Percentiles rank a stretch among this genome's conserved stretches.
Evolutionary conservation across 345 rosid species (phyloP).

Genomic region (Viola odorata): DNA sequence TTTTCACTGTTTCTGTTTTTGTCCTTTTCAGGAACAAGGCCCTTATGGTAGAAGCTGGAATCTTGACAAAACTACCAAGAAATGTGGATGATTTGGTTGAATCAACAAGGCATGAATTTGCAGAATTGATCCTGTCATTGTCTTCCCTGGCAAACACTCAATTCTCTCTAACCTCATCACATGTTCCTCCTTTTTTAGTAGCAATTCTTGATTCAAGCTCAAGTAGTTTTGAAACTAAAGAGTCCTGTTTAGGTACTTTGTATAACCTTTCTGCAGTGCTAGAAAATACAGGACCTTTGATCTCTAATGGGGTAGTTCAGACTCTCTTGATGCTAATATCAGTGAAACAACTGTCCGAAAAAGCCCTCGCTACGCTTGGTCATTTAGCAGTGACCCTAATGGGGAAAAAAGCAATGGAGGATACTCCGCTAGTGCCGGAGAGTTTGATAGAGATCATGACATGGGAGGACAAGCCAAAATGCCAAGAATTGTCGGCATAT

Average conservation of each 20-base stretch:
- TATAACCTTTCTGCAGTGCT: slow-evolving; percentile 51
- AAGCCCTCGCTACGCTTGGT: slow-evolving; percentile 65
- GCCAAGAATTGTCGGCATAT: slow-evolving; percentile 75
- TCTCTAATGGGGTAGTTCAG: slow-evolving; percentile 44
- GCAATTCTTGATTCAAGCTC: slow-evolving; percentile 46
- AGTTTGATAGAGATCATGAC: slow-evolving; percentile 66
- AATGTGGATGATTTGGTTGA: slow-evolving; percentile 38
- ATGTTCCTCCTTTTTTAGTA: slow-evolving; percentile 46
- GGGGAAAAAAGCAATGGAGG: slow-evolving; percentile 76
- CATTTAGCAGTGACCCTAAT: slow-evolving; percentile 66
- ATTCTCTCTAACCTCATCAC: slow-evolving; percentile 40
- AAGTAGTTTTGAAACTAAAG: slow-evolving; percentile 38
- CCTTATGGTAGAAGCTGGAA: slow-evolving; percentile 71
- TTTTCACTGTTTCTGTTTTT: neutral
- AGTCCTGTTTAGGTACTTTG: slow-evolving; percentile 48
- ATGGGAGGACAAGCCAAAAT: slow-evolving; percentile 85
- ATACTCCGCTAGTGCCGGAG: slow-evolving; percentile 44
- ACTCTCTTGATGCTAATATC: slow-evolving; percentile 45
- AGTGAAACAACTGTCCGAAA: slow-evolving; percentile 49
- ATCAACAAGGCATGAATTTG: slow-evolving; percentile 44
- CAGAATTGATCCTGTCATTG: slow-evolving; percentile 51
- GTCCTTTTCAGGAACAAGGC: slow-evolving; percentile 68
- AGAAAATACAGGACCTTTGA: slow-evolving; percentile 58
- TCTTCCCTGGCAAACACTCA: slow-evolving; percentile 52
- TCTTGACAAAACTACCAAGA: slow-evolving; percentile 61